phyloP scores from a whole-genome alignment of 768 basidiomycete species.

The Calocybe indica region DNA sequence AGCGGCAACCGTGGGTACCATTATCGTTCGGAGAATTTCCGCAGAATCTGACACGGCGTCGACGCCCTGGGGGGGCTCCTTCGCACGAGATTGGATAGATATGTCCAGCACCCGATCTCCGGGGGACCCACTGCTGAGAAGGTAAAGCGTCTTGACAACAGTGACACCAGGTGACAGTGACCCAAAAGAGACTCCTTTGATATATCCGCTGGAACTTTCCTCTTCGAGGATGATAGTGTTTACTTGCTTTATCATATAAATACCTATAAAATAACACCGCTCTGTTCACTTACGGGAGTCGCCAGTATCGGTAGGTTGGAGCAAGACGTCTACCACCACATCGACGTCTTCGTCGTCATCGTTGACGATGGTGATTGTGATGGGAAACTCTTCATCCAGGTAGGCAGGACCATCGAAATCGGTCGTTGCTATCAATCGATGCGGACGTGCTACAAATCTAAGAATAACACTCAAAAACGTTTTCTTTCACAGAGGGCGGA shows the following conservation, averaged over 20 bases:
- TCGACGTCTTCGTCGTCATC: conserved; percentile 65
- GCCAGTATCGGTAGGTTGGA: conserved; percentile 78
- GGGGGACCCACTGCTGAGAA: conserved; percentile 54
- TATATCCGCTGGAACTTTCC: conserved; percentile 60
- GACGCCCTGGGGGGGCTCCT: conserved; percentile 16
- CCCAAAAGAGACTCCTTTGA: conserved; percentile 72
- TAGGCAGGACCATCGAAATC: conserved; percentile 65
- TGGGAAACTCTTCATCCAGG: conserved; percentile 75
- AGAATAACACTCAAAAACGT: conserved; percentile 45
- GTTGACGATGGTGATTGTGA: conserved; percentile 66
- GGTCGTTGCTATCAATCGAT: conserved; percentile 49
- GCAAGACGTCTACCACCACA: conserved; percentile 62
- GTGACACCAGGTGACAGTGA: conserved; percentile 51
- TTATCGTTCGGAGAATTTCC: conserved; percentile 64
- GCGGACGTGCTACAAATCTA: conserved; percentile 31
- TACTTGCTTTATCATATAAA: conserved; percentile 27
- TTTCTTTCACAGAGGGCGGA: background rate
- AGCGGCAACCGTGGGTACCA: conserved; percentile 61
- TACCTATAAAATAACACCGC: background rate
- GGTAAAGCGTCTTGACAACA: conserved; percentile 53
- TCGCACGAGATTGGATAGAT: conserved; percentile 60
- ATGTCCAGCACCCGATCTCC: conserved; percentile 78
- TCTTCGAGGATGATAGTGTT: conserved; percentile 58
- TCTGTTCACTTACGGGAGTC: conserved; percentile 47
- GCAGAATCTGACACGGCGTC: conserved; percentile 27